These are phyloP conservation scores for Alternaria ventricosa DNA, from an alignment of 2,329 filamentous ascomycete species.

Conservation along the genomic window DNA sequence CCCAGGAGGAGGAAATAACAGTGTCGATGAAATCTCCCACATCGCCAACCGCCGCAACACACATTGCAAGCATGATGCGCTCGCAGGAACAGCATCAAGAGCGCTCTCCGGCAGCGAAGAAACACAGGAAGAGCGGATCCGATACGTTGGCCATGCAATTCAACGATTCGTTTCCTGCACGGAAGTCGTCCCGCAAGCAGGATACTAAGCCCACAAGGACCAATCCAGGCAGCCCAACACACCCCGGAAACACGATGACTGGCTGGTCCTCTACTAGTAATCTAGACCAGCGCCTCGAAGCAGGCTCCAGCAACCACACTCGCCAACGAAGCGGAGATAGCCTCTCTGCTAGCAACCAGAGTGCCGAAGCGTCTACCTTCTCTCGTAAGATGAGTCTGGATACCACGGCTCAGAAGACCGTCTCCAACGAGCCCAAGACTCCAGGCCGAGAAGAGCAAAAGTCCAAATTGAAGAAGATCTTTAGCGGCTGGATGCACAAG, in stretches of 20 bases:
- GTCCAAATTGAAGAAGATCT: conserved; percentile 43
- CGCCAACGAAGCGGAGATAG: conserved; percentile 23
- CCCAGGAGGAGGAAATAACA: conserved; percentile 19
- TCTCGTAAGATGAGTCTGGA: conserved; percentile 44
- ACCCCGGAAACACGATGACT: conserved; percentile 29
- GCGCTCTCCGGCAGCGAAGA: conserved; percentile 35
- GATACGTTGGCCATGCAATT: conserved; percentile 37
- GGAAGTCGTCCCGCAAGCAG: conserved; percentile 21
- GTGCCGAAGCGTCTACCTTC: conserved; percentile 39
- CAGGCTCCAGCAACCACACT: conserved; percentile 19
- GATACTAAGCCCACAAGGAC: conserved; percentile 16
- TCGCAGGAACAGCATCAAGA: conserved; percentile 35
- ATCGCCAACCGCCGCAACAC: conserved; percentile 30
- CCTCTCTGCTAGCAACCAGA: conserved; percentile 27
- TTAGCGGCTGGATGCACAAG: conserved; percentile 45
- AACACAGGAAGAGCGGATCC: conserved; percentile 38
- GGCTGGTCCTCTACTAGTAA: conserved; percentile 33
- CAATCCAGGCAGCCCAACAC: conserved; percentile 12
- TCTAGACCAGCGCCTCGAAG: conserved; percentile 26
- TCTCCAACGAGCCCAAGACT: conserved; percentile 25
- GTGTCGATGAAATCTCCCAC: conserved; percentile 24
- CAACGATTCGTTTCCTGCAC: conserved; percentile 25
- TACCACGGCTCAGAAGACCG: conserved; percentile 8
- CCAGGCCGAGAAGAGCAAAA: conserved; percentile 36
- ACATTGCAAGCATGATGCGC: conserved; percentile 48